These are phyloP conservation scores for Coemansia sp. DNA, from an alignment of 192 early-diverging fungal species.

Conservation along the genomic window DNA sequence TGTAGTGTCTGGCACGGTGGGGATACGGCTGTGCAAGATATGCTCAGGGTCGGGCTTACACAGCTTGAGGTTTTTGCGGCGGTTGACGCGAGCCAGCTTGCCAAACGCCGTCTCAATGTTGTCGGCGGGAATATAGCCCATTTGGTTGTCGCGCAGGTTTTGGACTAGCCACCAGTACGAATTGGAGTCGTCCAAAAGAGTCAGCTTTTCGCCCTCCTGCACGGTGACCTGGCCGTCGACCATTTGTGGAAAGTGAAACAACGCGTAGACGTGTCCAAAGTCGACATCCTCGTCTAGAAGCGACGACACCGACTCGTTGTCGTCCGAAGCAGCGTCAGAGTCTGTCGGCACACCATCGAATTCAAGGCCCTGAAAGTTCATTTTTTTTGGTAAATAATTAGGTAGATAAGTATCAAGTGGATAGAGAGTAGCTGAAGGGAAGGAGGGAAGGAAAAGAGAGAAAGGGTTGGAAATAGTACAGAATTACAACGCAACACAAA, in stretches of 20 bases:
- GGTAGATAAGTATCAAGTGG: background rate
- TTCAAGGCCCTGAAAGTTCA: conserved; percentile 52
- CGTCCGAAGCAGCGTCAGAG: conserved; percentile 27
- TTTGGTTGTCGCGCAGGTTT: conserved; percentile 59
- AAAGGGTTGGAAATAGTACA: background rate
- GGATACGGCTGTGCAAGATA: conserved; percentile 24
- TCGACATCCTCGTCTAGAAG: conserved; percentile 59
- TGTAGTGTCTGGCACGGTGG: conserved; percentile 21
- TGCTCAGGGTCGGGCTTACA: conserved; percentile 44
- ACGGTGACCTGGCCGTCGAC: conserved; percentile 77
- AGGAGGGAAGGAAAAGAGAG: background rate
- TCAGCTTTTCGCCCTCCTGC: conserved; percentile 66
- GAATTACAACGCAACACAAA: background rate
- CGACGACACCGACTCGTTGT: conserved; percentile 43
- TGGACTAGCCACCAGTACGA: conserved; percentile 72
- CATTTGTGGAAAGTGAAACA: conserved; percentile 74
- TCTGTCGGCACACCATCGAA: conserved; percentile 50
- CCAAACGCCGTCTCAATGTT: conserved; percentile 64
- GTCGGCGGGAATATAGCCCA: conserved; percentile 82
- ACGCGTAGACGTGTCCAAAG: conserved; percentile 64
- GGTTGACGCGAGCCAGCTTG: conserved; percentile 68
- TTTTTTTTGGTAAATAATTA: conserved; percentile 6
- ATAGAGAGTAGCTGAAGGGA: background rate
- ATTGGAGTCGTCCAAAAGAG: conserved; percentile 74
- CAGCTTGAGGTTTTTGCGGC: conserved; percentile 60